Evolutionary conservation across 2,329 filamentous ascomycete species (phyloP), one percentile per base, ranked within the genome.

Genomic region (Endoconidiophora laricicola): DNA sequence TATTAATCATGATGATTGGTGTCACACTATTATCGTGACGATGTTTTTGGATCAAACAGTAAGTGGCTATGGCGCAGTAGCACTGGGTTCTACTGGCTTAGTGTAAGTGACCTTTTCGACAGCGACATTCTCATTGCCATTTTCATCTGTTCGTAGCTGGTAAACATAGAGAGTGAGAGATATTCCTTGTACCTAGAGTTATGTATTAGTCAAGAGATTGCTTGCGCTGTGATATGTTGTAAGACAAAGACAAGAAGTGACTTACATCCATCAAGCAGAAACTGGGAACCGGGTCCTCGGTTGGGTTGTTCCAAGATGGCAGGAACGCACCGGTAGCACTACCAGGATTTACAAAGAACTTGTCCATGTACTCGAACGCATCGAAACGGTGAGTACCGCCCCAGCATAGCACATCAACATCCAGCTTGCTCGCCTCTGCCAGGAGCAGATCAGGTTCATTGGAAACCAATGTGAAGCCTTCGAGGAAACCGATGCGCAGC

Each of bases 201-300:
- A 18, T 6, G 20, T 24, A 24, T 52, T 45, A 49, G 33, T 37
- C 38, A 14, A 3, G 26, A 22, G n/a, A n/a, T 39, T 12, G 16
- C 20, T 20, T 40, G 29, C 2, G 18, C 16, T 5, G 24, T n/a
- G 22, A 16, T 4, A 10, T 22, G 20, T 29, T 38, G 14, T 38
- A n/a, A 12, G 7, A 14, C 7, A 26, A 29, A 9, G 20, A 47
- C 10, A 23, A 50, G 16, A n/a, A 6, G 46, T 49, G 43, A 81
- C 86, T 70, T 65, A 95, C 88, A 74, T 96, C 90, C 90, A 96
- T 95, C 64, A 96, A 68, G 61, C 91, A 94, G 66, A 96, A 95
- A 63, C 87, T 94, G 23, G 90, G 90, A 51, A 80, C 81, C 22
- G 83, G 83, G 50, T 90, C 83, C 60, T 84, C 78, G n/a, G 67